Evolutionary conservation across 306 rosid genomes (phyloP), one percentile per base, ranked within the genome.

Genomic region (Argentina anserina): DNA sequence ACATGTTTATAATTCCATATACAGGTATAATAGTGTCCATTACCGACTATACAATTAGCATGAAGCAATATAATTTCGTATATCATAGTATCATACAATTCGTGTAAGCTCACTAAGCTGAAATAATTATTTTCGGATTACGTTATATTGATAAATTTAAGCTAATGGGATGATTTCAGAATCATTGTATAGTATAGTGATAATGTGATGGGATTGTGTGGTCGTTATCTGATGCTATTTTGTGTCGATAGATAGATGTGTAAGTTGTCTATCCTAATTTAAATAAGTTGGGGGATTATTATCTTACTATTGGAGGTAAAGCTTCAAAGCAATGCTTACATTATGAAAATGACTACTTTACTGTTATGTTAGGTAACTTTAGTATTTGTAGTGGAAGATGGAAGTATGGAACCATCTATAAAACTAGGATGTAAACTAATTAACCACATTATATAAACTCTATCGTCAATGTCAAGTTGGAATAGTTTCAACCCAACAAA

Each of bases 311-410:
- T 13, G 34, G 36, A 50, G 80, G 67, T 71, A 49, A 63, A 79
- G 76, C 76, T 63, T 72, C 0, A 43, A 72, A 72, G 84, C 81
- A 78, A 80, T 65, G 72, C 67, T 59, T 71, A 76, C 46, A 50
- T 62, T 67, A 65, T 40, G 64, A 26, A 64, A 42, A 53, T 14
- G 70, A 2, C 8, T 42, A 9, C 47, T 61, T 11, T 60, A 10
- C 29, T 58, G 15, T 31, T 71, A 15, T 81, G 8, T 37, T 21
- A 65, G 43, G 49, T 67, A 46, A 45, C 56, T n/a, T 49, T 47
- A 47, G 53, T 47, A 65, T 70, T 72, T 49, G 25, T 50, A 28
- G 50, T 15, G 68, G 13, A 45, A 71, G 29, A 37, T 23, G 59
- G 59, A 76, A 45, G 68, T 23, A 37, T 23, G 59, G 59, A 76